Evolutionary conservation across 371 early-diverging fungal genomes (phyloP), one percentile per base, ranked within the genome.

Genomic region (Circinella minor): DNA sequence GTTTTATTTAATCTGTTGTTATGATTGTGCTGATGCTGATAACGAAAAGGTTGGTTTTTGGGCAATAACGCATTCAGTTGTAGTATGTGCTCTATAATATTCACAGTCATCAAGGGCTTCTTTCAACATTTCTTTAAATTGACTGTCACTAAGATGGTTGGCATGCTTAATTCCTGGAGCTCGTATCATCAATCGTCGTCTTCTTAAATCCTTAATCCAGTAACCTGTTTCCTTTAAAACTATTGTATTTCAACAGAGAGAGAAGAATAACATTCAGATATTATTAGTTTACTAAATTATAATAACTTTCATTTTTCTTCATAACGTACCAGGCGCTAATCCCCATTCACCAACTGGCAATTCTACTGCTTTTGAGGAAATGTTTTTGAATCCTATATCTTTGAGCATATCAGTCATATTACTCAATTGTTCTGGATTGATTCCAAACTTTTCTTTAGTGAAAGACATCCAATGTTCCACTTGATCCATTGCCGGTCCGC

Each of bases 301-400:
- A 27, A 27, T 27, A 27, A 27, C 27, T 27, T 27, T 27, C 27
- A 27, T 27, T 27, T 27, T 27, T 27, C 27, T 27, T 27, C 46
- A 65, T n/a, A 46, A 8, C 38, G 36, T 65, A 65, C 65, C 34
- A 48, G 49, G 65, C 51, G 65, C 51, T 14, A 34, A 14, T 38
- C 54, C 37, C 65, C 65, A 65, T 54, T 65, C 65, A 34, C 65
- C 65, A n/a, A 65, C 65, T 18, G 65, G 65, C 11, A 65, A 15
- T 15, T 65, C 65, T 36, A 65, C 55, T 15, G 48, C 15, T 15
- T 54, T 37, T n/a, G 36, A 11, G 5, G 20, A n/a, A 15, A 65
- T 36, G 9, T 54, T 18, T 36, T 15, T 51, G 36, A 65, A 65
- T 2, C 65, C 65, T 36, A 11, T 18, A 34, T 11, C 36, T 20